These are phyloP conservation scores for Xylaria sp. DNA, from an alignment of 2,329 filamentous ascomycete species.

Conservation along the genomic window DNA sequence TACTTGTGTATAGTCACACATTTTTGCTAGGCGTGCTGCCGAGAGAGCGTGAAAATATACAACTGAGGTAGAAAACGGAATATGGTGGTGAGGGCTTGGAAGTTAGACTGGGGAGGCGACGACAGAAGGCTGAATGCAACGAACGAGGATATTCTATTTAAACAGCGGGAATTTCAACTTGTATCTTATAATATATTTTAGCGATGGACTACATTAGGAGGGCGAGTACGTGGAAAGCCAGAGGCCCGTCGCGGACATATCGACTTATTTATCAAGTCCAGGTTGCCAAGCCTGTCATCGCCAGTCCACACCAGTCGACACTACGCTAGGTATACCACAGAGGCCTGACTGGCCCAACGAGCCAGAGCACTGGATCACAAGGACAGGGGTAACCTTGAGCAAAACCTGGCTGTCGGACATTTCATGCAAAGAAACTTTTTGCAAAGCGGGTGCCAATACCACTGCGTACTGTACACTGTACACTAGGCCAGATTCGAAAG, in stretches of 20 bases:
- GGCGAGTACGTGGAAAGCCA: not conserved
- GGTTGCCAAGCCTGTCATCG: constrained; percentile 23
- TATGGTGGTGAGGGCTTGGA: constrained; percentile 1
- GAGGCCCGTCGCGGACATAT: constrained; percentile 20
- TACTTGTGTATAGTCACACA: constrained; percentile 53
- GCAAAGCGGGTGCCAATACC: constrained; percentile 6
- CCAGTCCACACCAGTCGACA: not conserved
- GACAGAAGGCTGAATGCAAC: not conserved
- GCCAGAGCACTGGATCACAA: constrained; percentile 30
- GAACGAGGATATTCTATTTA: not conserved
- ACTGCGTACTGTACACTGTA: constrained; percentile 3
- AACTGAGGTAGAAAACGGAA: not conserved
- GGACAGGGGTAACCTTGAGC: constrained; percentile 31
- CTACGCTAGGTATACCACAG: constrained; percentile 7
- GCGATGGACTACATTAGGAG: constrained; percentile 19
- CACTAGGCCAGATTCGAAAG: constrained; percentile 17
- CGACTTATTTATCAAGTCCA: constrained; percentile 31
- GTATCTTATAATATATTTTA: constrained; percentile 11
- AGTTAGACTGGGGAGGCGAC: not conserved
- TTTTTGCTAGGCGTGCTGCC: constrained; percentile 27
- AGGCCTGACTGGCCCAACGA: constrained; percentile 17
- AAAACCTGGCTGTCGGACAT: constrained; percentile 29
- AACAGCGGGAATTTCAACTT: constrained; percentile 3
- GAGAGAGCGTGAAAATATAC: not conserved
- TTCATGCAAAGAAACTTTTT: constrained; percentile 32